phyloP scores from a whole-genome alignment of 2,329 filamentous ascomycete species.

The Aspergillus ochraceus region DNA sequence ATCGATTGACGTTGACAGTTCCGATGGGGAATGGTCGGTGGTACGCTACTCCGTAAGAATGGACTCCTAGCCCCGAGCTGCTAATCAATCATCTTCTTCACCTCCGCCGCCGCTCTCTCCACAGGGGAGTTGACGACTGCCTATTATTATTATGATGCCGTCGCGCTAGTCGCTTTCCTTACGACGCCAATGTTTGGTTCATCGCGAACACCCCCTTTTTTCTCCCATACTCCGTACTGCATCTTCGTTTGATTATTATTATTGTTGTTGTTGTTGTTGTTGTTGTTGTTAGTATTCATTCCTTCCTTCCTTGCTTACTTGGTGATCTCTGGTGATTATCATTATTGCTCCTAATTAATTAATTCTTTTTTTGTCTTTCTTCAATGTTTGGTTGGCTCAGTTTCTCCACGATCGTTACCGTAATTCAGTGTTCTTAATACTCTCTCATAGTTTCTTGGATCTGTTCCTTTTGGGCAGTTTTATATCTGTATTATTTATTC shows the following conservation, averaged over 20 bases:
- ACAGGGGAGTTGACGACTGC: constrained; percentile 4
- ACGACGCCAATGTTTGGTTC: background rate
- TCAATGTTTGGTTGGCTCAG: background rate
- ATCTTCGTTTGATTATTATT: background rate
- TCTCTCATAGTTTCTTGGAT: background rate
- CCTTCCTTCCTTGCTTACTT: constrained; percentile 13
- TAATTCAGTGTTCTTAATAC: constrained; percentile 2
- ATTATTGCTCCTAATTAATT: background rate
- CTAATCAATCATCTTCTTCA: constrained; percentile 4
- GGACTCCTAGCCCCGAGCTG: constrained; percentile 1
- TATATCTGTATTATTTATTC: background rate
- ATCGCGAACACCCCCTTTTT: background rate
- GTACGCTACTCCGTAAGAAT: background rate
- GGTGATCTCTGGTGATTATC: constrained; percentile 1
- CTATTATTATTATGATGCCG: constrained; percentile 8
- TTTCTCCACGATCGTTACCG: constrained; percentile 4
- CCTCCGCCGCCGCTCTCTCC: constrained; percentile 1
- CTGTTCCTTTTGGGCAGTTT: background rate
- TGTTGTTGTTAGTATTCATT: background rate
- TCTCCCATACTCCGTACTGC: background rate
- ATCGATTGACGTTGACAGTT: background rate
- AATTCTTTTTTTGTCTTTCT: background rate
- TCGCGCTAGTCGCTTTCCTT: background rate
- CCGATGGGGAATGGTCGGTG: background rate
- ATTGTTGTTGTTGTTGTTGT: background rate